phyloP scores from a whole-genome alignment of 148 eudicot species.

The Linanthus parryae region DNA sequence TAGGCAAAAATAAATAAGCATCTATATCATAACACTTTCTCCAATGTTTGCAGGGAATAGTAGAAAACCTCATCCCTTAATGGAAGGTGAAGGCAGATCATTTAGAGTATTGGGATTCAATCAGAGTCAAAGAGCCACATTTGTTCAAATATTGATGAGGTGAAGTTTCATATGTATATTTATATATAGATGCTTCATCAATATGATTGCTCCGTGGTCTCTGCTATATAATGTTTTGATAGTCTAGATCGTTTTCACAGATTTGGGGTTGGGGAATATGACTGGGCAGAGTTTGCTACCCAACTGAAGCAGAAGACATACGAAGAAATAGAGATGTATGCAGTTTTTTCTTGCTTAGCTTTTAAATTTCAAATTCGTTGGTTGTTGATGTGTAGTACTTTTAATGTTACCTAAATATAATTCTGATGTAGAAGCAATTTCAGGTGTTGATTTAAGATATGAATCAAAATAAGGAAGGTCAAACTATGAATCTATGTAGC shows the following conservation, averaged over 20 bases:
- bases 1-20: too few relatives aligned
- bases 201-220: too few relatives aligned
- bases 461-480: too few relatives aligned
- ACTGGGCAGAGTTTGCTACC: conserved; percentile 77
- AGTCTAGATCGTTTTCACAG: conserved; percentile 22
- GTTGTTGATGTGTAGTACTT: neutral
- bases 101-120: conserved; percentile 82
- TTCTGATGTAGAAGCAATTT: too few relatives aligned
- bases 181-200: too few relatives aligned
- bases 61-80: conserved; percentile 54
- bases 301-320: conserved; percentile 76
- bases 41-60: conserved; percentile 39
- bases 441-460: too few relatives aligned
- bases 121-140: conserved; percentile 78
- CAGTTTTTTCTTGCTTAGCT: neutral
- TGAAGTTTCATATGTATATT: conserved; percentile 20
- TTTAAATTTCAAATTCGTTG: too few relatives aligned
- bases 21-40: conserved; percentile 10
- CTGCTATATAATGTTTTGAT: neutral
- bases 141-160: conserved; percentile 93
- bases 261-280: conserved; percentile 74
- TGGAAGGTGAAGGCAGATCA: conserved; percentile 93
- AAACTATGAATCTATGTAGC: too few relatives aligned
- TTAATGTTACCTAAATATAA: neutral
- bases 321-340: conserved; percentile 77